Conservation (phyloP, 257 asterid genomes). For the Rehmannia glutinosa region DNA sequence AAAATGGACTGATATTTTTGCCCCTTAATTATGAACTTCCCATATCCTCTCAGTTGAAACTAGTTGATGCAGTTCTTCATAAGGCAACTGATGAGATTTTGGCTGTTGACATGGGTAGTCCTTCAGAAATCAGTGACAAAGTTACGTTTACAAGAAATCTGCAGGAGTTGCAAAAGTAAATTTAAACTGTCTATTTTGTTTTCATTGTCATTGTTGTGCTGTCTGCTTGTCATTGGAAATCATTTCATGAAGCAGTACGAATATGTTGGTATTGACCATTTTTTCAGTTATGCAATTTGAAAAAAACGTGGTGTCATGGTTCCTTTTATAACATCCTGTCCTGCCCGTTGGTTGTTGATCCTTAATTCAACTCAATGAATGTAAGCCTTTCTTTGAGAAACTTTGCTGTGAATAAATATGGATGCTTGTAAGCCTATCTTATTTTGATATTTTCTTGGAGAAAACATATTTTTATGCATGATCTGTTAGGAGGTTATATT, state of each 20-base stretch:
- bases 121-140: conserved; percentile 41
- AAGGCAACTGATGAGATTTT: conserved; percentile 96
- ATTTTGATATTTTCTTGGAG: background rate
- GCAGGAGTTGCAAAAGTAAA: conserved; percentile 77
- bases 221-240: background rate
- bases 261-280: conserved; percentile 11
- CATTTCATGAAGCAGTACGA: background rate
- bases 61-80: conserved; percentile 80
- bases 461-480: background rate
- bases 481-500: background rate
- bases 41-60: conserved; percentile 65
- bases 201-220: background rate
- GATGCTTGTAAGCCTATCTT: background rate
- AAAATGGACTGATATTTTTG: conserved; percentile 74
- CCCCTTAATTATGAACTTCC: conserved; percentile 71
- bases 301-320: background rate
- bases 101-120: conserved; percentile 61
- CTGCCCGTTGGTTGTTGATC: background rate
- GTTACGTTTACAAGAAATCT: conserved; percentile 58
- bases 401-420: background rate
- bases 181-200: conserved; percentile 1
- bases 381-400: background rate
- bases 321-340: background rate
- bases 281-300: background rate
- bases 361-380: background rate